Evolutionary conservation across 2,329 filamentous ascomycete species (phyloP).

Genomic region (Sordariomycetes sp.): DNA sequence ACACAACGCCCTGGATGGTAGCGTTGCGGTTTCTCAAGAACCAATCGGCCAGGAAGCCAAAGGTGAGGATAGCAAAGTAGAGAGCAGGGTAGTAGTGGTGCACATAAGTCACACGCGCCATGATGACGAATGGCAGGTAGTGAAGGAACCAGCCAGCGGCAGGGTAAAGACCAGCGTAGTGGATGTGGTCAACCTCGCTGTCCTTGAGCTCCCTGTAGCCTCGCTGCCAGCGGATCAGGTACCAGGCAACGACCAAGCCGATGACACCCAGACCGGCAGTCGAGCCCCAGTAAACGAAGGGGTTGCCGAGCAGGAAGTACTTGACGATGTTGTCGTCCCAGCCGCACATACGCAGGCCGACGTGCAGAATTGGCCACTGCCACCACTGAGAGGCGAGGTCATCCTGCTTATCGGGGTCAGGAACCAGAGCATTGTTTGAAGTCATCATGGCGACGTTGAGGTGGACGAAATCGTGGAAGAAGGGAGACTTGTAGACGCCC

Average conservation of each 20-base stretch:
- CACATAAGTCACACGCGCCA: constrained; percentile 98
- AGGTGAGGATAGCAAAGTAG: constrained; percentile 88
- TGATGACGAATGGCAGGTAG: constrained; percentile 90
- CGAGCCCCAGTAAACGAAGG: constrained; percentile 89
- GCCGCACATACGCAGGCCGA: constrained; percentile 95
- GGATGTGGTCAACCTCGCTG: constrained; percentile 82
- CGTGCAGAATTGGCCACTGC: constrained; percentile 96
- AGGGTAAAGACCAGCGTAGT: constrained; percentile 88
- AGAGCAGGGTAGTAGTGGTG: constrained; percentile 98
- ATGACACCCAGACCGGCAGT: constrained; percentile 71
- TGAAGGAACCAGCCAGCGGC: constrained; percentile 92
- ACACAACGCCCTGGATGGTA: constrained; percentile 58
- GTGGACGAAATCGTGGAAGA: constrained; percentile 95
- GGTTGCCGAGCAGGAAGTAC: constrained; percentile 97
- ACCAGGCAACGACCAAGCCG: constrained; percentile 67
- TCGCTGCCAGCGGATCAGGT: constrained; percentile 90
- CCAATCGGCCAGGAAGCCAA: constrained; percentile 87
- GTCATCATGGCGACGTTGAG: constrained; percentile 99
- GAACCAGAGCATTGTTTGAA: constrained; percentile 95
- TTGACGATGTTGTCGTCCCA: constrained; percentile 96
- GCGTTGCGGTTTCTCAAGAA: constrained; percentile 58
- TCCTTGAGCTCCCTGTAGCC: constrained; percentile 77
- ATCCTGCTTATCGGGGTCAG: constrained; percentile 97
- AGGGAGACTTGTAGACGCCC: constrained; percentile 90
- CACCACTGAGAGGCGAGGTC: constrained; percentile 94